Percentiles rank a stretch among this genome's conserved stretches.
phyloP scores from a whole-genome alignment of 202 grass and related monocot species.

The Carex arenaria region DNA sequence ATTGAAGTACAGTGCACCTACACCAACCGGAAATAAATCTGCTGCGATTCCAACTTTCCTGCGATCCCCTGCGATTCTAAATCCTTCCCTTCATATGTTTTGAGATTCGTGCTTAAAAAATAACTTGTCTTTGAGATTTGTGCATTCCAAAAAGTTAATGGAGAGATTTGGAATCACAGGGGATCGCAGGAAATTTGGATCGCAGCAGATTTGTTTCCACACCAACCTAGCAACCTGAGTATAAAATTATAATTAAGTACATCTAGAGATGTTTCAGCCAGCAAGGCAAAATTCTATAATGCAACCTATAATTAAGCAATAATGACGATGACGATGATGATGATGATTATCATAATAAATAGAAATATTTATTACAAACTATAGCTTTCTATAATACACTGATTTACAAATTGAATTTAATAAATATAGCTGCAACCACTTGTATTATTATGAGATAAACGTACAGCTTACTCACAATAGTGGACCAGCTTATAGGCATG shows the following conservation, averaged over 20 bases:
- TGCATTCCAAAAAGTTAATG: too few relatives aligned
- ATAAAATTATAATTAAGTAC: not conserved
- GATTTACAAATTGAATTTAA: conserved; percentile 28
- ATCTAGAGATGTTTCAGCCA: not conserved
- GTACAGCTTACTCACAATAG: not conserved
- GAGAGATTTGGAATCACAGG: too few relatives aligned
- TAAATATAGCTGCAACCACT: conserved; percentile 14
- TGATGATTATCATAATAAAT: not conserved
- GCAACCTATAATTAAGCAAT: not conserved
- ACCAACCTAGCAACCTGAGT: not conserved
- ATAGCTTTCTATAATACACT: conserved; percentile 29
- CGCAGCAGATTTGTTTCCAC: too few relatives aligned
- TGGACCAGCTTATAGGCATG: conserved; percentile 7
- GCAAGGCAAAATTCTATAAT: not conserved
- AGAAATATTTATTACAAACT: conserved; percentile 15
- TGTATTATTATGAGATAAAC: conserved; percentile 2
- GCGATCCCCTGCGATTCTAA: too few relatives aligned
- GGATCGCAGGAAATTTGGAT: too few relatives aligned
- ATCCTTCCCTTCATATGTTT: too few relatives aligned
- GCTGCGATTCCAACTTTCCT: too few relatives aligned
- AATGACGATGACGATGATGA: not conserved
- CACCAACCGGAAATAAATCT: too few relatives aligned
- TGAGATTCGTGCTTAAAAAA: too few relatives aligned
- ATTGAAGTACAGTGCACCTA: not conserved
- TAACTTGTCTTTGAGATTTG: too few relatives aligned